These are phyloP conservation scores for Globisporangium echinulatum DNA, from an alignment of 352 stramenopile species.

Conservation along the genomic window DNA sequence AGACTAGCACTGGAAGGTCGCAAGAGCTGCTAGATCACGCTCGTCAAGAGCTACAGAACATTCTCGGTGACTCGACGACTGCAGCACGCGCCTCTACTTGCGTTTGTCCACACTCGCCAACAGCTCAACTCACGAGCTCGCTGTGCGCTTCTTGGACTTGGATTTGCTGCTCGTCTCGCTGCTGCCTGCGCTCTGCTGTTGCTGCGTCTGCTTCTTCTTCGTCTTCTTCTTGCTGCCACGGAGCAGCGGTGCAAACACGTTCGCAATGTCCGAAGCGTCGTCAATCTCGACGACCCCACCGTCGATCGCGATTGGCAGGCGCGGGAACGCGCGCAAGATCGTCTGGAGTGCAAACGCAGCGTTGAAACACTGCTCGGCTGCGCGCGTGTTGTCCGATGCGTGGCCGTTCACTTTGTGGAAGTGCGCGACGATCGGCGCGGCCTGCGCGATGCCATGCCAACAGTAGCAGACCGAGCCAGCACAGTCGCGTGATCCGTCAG, in stretches of 20 bases:
- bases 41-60: too few relatives aligned
- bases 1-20: too few relatives aligned
- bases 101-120: too few relatives aligned
- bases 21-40: too few relatives aligned
- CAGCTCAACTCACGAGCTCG: not conserved
- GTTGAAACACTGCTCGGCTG: constrained; percentile 71
- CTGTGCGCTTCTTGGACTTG: constrained; percentile 41
- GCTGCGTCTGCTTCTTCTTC: not conserved
- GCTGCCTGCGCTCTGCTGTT: constrained; percentile 12
- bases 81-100: too few relatives aligned
- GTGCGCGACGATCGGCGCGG: constrained; percentile 30
- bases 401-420: constrained; percentile 63
- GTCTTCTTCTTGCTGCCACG: not conserved
- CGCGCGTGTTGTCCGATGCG: constrained; percentile 21
- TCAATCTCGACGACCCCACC: constrained; percentile 39
- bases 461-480: too few relatives aligned
- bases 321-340: constrained; percentile 61
- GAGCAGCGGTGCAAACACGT: constrained; percentile 48
- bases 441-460: constrained; percentile 11
- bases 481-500: too few relatives aligned
- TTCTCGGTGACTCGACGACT: too few relatives aligned
- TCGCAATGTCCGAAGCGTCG: constrained; percentile 28
- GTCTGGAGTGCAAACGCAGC: constrained; percentile 74
- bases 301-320: constrained; percentile 38
- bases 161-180: constrained; percentile 11